Percentiles rank a stretch among this genome's conserved stretches.
Evolutionary conservation across 2,329 filamentous ascomycete genomes (phyloP).

Genomic region (Colletotrichum sp.): DNA sequence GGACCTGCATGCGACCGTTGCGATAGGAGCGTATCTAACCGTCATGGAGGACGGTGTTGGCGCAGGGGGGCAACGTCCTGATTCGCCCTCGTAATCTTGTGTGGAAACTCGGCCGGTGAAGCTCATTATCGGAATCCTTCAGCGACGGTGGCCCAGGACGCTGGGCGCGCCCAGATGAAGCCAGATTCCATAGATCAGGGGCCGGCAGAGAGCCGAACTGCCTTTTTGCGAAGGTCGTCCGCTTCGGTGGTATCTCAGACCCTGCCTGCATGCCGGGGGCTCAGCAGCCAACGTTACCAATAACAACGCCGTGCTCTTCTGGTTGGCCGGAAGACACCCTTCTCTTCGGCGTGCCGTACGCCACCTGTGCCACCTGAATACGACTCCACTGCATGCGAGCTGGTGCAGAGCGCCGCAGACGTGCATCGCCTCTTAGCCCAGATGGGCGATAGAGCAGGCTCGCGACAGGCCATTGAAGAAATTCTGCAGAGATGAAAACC

Average conservation of each 20-base stretch:
- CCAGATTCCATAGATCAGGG: background rate
- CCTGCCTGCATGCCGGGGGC: background rate
- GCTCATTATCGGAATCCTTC: background rate
- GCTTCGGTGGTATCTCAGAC: background rate
- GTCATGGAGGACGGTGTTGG: background rate
- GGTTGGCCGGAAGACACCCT: background rate
- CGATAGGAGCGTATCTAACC: background rate
- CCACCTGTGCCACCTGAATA: background rate
- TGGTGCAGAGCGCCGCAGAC: background rate
- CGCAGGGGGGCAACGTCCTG: background rate
- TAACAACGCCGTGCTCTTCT: background rate
- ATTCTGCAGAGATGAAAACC: background rate
- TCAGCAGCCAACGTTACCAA: background rate
- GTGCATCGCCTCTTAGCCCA: background rate
- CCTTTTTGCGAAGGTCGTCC: background rate
- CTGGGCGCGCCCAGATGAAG: background rate
- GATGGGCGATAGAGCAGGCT: background rate
- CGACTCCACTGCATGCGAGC: background rate
- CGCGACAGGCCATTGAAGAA: background rate
- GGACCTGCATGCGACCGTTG: background rate
- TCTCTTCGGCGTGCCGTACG: background rate
- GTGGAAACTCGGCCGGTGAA: background rate
- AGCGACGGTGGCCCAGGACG: background rate
- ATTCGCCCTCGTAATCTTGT: background rate
- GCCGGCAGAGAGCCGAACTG: background rate